These are phyloP conservation scores for Entamoeba invadens DNA, from an alignment of 208 protist species.

Conservation along the genomic window DNA sequence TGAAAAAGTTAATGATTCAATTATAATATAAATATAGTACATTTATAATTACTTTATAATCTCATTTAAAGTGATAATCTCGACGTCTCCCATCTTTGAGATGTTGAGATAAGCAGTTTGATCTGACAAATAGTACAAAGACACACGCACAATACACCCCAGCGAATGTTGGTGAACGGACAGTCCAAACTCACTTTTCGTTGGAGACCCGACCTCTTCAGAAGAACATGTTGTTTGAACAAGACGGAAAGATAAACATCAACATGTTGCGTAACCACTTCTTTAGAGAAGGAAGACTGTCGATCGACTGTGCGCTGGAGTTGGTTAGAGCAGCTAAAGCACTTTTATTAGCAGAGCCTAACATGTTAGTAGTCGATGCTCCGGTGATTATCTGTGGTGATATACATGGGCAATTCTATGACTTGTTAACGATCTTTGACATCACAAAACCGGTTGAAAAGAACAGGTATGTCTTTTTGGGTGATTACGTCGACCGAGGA, in stretches of 20 bases:
- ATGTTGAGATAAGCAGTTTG: neutral
- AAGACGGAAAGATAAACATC: neutral
- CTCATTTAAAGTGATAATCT: too few relatives aligned
- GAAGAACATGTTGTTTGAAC: neutral
- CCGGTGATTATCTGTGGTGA: conserved; percentile 47
- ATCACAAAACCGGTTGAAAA: conserved; percentile 21
- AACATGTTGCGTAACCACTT: neutral
- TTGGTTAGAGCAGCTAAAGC: neutral
- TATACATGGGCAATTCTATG: conserved; percentile 36
- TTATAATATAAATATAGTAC: too few relatives aligned
- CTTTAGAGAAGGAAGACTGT: neutral
- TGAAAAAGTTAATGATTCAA: too few relatives aligned
- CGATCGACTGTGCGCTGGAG: neutral
- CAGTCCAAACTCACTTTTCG: neutral
- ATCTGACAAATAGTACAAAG: neutral
- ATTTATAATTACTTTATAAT: too few relatives aligned
- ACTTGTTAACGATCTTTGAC: conserved; percentile 29
- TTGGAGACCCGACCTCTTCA: neutral
- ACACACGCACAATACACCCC: neutral
- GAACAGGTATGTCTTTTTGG: conserved; percentile 23
- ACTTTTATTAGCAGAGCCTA: conserved; percentile 13
- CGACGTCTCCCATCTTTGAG: too few relatives aligned
- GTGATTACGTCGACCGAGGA: conserved; percentile 39
- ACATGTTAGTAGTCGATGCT: conserved; percentile 8
- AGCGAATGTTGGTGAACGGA: neutral